These are phyloP conservation scores for Pichia nakasei DNA, from an alignment of 805 yeast species.

Conservation along the genomic window DNA sequence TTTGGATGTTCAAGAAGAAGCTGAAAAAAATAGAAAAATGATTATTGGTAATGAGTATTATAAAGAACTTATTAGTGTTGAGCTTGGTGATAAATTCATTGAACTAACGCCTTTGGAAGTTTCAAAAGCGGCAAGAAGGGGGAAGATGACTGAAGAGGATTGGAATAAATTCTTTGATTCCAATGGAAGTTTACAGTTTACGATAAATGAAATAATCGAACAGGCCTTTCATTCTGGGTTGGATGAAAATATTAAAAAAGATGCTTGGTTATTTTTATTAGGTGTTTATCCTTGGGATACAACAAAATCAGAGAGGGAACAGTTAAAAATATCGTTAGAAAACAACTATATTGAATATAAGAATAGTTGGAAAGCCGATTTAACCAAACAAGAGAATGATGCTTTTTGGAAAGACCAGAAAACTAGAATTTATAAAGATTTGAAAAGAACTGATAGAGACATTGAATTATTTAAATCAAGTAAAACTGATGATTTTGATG, in stretches of 20 bases:
- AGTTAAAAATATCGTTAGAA: conserved; percentile 45
- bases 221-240: conserved; percentile 89
- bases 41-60: conserved; percentile 54
- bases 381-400: conserved; percentile 40
- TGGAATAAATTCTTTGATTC: conserved; percentile 83
- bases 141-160: conserved; percentile 59
- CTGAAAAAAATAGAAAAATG: conserved; percentile 50
- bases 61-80: conserved; percentile 43
- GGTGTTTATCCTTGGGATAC: conserved; percentile 89
- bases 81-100: conserved; percentile 48
- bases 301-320: conserved; percentile 55
- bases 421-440: conserved; percentile 85
- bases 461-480: conserved; percentile 43
- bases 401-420: conserved; percentile 87
- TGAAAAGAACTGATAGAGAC: conserved; percentile 82
- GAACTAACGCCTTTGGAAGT: conserved; percentile 52
- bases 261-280: conserved; percentile 81
- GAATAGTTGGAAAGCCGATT: conserved; percentile 60
- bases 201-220: conserved; percentile 71
- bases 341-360: conserved; percentile 47
- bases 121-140: conserved; percentile 50
- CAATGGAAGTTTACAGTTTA: conserved; percentile 63
- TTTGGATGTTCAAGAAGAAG: conserved; percentile 83
- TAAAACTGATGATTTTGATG: conserved; percentile 18
- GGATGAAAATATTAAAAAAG: conserved; percentile 45